Percentiles rank a stretch among this genome's conserved stretches.
These are phyloP conservation scores for Erythrophleum fordii DNA, from an alignment of 306 rosid genomes.

Conservation along the genomic window DNA sequence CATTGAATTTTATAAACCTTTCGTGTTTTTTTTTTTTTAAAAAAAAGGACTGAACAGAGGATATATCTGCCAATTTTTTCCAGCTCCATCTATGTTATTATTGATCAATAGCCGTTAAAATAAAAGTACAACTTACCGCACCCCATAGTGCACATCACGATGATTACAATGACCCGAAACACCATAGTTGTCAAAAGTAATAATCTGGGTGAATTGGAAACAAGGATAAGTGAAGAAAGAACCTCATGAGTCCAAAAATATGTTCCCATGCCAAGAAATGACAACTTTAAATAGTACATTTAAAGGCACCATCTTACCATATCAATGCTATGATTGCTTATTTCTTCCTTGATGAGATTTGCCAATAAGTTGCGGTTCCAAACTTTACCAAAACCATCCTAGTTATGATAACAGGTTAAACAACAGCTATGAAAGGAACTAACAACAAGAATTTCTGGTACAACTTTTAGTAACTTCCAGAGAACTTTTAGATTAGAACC, in stretches of 20 bases:
- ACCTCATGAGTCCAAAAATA: slow-evolving; percentile 1
- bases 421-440: slow-evolving; percentile 34
- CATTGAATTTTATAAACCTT: slow-evolving; percentile 16
- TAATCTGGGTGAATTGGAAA: slow-evolving; percentile 54
- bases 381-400: slow-evolving; percentile 92
- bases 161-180: slow-evolving; percentile 97
- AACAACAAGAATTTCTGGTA: slow-evolving; percentile 17
- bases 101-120: slow-evolving; percentile 28
- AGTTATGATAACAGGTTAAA: slow-evolving; percentile 37
- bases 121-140: slow-evolving; percentile 56
- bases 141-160: slow-evolving; percentile 75
- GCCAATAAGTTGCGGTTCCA: slow-evolving; percentile 75
- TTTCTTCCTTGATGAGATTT: slow-evolving; percentile 61
- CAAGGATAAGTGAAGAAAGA: slow-evolving; percentile 30
- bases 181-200: slow-evolving; percentile 83
- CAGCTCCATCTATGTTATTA: background rate
- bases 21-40: background rate
- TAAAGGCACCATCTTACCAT: slow-evolving; percentile 54
- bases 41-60: background rate
- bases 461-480: slow-evolving; percentile 34
- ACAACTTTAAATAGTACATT: background rate
- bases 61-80: slow-evolving; percentile 9
- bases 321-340: slow-evolving; percentile 53
- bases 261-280: slow-evolving; percentile 12
- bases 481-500: slow-evolving; percentile 57